Evolutionary conservation across 140 eudicot genomes (phyloP).

Genomic region (Flaveria floridana): DNA sequence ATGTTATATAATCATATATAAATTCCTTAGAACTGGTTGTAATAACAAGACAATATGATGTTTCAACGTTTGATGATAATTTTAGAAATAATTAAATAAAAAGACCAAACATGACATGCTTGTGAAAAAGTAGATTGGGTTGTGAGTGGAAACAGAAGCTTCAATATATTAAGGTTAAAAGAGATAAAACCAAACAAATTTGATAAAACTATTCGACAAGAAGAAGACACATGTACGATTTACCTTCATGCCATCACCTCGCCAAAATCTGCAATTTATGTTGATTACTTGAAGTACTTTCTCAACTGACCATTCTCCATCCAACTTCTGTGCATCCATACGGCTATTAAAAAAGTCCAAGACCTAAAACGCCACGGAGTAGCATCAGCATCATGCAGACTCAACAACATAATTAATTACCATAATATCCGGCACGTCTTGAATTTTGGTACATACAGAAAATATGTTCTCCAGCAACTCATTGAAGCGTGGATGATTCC

Average conservation of each 20-base stretch:
- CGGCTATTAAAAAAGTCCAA: conserved; percentile 84
- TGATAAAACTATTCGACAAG: neutral
- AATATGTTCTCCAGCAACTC: conserved; percentile 93
- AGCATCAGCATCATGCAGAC: conserved; percentile 27
- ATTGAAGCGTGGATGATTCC: conserved; percentile 88
- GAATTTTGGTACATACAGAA: conserved; percentile 54
- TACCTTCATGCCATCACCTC: conserved; percentile 99
- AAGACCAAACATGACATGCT: neutral
- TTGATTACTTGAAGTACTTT: conserved; percentile 83
- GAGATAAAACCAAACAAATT: neutral
- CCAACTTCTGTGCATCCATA: conserved; percentile 80
- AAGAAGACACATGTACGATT: conserved; percentile 4
- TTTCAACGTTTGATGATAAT: neutral
- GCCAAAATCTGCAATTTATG: conserved; percentile 82
- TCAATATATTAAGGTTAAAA: neutral
- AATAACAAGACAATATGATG: neutral
- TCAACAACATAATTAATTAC: conserved; percentile 16
- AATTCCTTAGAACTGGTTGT: neutral
- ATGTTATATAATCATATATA: neutral
- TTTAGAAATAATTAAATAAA: neutral
- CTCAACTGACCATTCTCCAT: conserved; percentile 96
- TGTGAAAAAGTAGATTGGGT: neutral
- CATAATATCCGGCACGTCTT: conserved; percentile 17
- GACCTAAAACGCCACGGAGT: conserved; percentile 47
- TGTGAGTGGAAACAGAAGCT: neutral